Evolutionary conservation across 2,329 filamentous ascomycete species (phyloP).

Genomic region (Fusarium liriodendri): DNA sequence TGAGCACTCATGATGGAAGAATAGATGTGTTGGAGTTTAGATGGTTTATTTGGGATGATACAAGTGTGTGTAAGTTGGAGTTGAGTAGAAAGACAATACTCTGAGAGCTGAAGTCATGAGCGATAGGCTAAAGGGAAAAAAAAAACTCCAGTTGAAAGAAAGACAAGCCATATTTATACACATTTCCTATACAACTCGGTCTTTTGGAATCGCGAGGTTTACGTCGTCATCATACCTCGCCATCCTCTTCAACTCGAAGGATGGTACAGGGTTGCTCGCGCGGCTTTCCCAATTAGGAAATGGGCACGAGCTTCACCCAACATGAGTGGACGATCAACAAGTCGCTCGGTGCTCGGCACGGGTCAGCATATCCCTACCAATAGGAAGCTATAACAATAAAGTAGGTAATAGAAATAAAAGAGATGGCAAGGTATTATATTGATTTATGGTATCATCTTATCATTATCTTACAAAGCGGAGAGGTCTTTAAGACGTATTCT

Average conservation of each 20-base stretch:
- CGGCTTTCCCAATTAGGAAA: conserved; percentile 30
- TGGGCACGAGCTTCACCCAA: conserved; percentile 4
- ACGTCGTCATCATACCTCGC: background rate
- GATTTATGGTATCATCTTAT: background rate
- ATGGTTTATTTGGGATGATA: background rate
- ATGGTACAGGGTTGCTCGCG: conserved; percentile 23
- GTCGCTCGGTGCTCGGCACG: background rate
- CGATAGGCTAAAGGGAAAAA: background rate
- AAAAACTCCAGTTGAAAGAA: background rate
- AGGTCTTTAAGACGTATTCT: background rate
- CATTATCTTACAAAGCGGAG: background rate
- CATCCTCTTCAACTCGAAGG: conserved; percentile 3
- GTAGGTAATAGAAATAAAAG: background rate
- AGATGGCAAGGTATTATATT: background rate
- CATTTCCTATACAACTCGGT: background rate
- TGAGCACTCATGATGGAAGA: conserved; percentile 6
- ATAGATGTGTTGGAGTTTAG: background rate
- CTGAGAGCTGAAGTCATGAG: background rate
- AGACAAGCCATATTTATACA: conserved; percentile 5
- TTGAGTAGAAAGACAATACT: background rate
- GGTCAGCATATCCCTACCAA: background rate
- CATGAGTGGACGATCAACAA: background rate
- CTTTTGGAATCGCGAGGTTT: background rate
- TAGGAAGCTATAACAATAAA: background rate
- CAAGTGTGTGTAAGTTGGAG: background rate